These are phyloP conservation scores for Acacia acuminata DNA, from an alignment of 306 rosid genomes.

Conservation along the genomic window DNA sequence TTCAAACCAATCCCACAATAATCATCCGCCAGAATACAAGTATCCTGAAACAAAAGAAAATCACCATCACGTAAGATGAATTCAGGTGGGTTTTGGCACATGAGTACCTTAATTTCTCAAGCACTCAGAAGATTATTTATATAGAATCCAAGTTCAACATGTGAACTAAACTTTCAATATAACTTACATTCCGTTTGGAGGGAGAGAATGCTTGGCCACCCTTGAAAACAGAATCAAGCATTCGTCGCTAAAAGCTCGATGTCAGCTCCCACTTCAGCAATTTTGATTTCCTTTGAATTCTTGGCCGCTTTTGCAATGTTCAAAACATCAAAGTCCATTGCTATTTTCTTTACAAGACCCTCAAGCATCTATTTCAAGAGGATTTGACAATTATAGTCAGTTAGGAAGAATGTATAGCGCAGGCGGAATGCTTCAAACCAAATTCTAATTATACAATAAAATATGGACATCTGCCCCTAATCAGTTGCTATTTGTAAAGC, in stretches of 20 bases:
- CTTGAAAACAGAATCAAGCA: slow-evolving; percentile 33
- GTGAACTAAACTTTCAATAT: background rate
- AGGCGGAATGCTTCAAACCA: slow-evolving; percentile 16
- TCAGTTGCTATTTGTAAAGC: slow-evolving; percentile 2
- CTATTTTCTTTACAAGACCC: slow-evolving; percentile 74
- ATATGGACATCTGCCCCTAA: background rate
- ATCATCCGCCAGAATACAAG: background rate
- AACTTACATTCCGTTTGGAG: background rate
- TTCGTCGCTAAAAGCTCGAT: slow-evolving; percentile 63
- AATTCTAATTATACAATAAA: background rate
- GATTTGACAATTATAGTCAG: slow-evolving; percentile 21
- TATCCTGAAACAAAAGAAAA: slow-evolving; percentile 1
- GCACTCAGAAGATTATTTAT: background rate
- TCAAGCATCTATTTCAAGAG: slow-evolving; percentile 71
- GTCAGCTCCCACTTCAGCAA: slow-evolving; percentile 85
- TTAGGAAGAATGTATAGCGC: slow-evolving; percentile 3
- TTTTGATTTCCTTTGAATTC: slow-evolving; percentile 74
- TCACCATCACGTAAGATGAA: background rate
- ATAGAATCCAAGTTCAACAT: background rate
- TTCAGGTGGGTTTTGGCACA: background rate
- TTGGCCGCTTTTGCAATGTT: slow-evolving; percentile 71
- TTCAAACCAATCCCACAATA: background rate
- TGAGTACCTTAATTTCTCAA: background rate
- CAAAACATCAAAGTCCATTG: slow-evolving; percentile 83
- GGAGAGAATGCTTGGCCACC: slow-evolving; percentile 12